Base-by-base conservation (phyloP, 495 filamentous ascomycete genomes). In the Penicillium turbatum region DNA sequence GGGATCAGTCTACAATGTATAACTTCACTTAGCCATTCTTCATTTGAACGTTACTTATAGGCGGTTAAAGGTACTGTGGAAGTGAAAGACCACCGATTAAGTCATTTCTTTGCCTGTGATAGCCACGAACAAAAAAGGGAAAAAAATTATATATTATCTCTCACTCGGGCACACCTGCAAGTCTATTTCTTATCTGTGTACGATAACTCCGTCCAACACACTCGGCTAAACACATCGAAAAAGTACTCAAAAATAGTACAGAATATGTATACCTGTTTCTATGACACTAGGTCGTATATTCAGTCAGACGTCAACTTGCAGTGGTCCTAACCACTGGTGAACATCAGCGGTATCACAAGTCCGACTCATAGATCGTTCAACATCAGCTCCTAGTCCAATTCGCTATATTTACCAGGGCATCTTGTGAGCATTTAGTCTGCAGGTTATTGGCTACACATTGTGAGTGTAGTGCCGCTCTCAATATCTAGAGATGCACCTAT, bases 1-100 rank as follows among this genome's bases (percentile, higher is more conserved):
- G 16, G 35, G 49, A 51, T 43, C 51, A 27, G 40, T 53, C 51
- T 53, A 53, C 46, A 46, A 24, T 24, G 21, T 24, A 24, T 24
- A 31, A 43, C 38, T 38, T 19, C 47, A 16, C 42, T 45, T 17
- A 32, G 11, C 53, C 27, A 24, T 19, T 40, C 24, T 15, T 7
- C 26, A 15, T 29, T 30, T 29, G 15, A 16, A 37, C 29, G 27
- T n/a, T 17, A 16, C n/a, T 5, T 41, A 26, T 2, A 7, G 30
- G 27, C 29, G 26, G n/a, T n/a, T n/a, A n/a, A n/a, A n/a, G 21
- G 21, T 24, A 36, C n/a, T 11, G 37, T 39, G 37, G 10, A 17
- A 19, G 15, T 29, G 12, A 12, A 27, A 44, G 37, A 17, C 8
- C 17, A 21, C 7, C 10, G 0, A 6, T 39, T 24, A 24, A 24